A percentile compares a stretch with the other conserved stretches of the same genome.
Evolutionary conservation across 306 rosid species (phyloP).

Genomic region (Cucurbita maxima): DNA sequence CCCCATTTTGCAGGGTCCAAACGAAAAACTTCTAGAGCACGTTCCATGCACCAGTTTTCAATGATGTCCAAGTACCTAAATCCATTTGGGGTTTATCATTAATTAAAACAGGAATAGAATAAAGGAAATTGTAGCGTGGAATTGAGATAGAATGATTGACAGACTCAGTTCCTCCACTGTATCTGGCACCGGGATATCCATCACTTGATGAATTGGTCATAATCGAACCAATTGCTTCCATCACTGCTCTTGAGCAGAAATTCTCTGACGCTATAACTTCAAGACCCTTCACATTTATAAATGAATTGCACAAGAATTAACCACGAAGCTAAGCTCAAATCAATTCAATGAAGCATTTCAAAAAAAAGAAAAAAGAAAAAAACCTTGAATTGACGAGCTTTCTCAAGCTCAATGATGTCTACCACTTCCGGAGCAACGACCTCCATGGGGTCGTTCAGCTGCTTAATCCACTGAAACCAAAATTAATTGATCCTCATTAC

Average conservation of each 20-base stretch:
- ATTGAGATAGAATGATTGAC: conserved; percentile 12
- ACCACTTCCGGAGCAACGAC: conserved; percentile 53
- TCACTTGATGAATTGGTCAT: conserved; percentile 86
- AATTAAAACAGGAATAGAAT: not conserved
- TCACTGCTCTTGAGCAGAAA: conserved; percentile 64
- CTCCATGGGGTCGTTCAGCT: conserved; percentile 64
- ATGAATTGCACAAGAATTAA: conserved; percentile 13
- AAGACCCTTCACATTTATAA: conserved; percentile 34
- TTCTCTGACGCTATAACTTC: conserved; percentile 85
- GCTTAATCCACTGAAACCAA: conserved; percentile 57
- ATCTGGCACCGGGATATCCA: conserved; percentile 92
- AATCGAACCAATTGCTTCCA: conserved; percentile 92
- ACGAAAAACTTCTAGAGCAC: conserved; percentile 62
- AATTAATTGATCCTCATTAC: not conserved
- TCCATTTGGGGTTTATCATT: conserved; percentile 3
- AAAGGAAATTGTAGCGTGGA: not conserved
- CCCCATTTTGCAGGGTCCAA: conserved; percentile 94
- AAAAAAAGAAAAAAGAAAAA: not conserved
- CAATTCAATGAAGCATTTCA: not conserved
- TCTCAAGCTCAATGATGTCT: conserved; percentile 80
- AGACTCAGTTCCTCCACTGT: conserved; percentile 86
- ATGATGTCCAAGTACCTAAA: conserved; percentile 81
- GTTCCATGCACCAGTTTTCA: conserved; percentile 65
- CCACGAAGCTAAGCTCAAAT: not conserved
- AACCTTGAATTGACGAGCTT: conserved; percentile 87